phyloP scores from a whole-genome alignment of 2,329 filamentous ascomycete species.

The Plectosphaerella sp. region DNA sequence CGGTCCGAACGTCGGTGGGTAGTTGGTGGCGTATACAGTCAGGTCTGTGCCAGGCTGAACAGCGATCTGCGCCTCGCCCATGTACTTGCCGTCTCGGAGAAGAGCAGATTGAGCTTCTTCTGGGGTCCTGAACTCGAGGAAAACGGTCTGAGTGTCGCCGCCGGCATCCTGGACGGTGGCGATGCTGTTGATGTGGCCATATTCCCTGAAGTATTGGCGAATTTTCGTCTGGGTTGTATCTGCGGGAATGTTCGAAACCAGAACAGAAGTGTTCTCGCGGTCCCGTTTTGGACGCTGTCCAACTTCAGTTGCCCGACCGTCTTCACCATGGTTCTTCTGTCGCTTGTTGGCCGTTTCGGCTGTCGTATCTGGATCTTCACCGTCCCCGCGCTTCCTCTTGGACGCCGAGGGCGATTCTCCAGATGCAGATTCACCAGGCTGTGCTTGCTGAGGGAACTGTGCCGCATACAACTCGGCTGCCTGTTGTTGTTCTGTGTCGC shows the following conservation, averaged over 20 bases:
- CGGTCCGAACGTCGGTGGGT: conserved; percentile 72
- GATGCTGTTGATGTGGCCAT: conserved; percentile 77
- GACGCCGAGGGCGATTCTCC: conserved; percentile 33
- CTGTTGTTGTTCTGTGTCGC: conserved; percentile 60
- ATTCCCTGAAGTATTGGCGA: conserved; percentile 87
- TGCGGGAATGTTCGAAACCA: conserved; percentile 71
- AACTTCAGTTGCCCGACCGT: conserved; percentile 26
- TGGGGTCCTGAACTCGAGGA: conserved; percentile 78
- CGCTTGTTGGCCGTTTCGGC: conserved; percentile 62
- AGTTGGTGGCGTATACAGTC: conserved; percentile 89
- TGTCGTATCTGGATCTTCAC: conserved; percentile 39
- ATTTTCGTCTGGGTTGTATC: conserved; percentile 68
- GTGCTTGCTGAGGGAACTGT: conserved; percentile 28
- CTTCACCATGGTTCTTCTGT: conserved; percentile 43
- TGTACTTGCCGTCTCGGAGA: conserved; percentile 74
- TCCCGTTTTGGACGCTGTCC: conserved; percentile 62
- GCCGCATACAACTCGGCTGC: conserved; percentile 49
- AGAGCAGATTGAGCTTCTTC: conserved; percentile 81
- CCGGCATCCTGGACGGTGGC: conserved; percentile 61
- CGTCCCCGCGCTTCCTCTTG: conserved; percentile 71
- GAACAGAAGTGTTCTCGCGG: conserved; percentile 82
- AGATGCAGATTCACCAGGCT: conserved; percentile 21
- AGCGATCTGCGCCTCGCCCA: conserved; percentile 67
- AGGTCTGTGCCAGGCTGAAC: conserved; percentile 72
- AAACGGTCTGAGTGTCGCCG: conserved; percentile 59